These are phyloP conservation scores for Pyrus bretschneideri DNA, from an alignment of 306 rosid species.

Conservation along the genomic window DNA sequence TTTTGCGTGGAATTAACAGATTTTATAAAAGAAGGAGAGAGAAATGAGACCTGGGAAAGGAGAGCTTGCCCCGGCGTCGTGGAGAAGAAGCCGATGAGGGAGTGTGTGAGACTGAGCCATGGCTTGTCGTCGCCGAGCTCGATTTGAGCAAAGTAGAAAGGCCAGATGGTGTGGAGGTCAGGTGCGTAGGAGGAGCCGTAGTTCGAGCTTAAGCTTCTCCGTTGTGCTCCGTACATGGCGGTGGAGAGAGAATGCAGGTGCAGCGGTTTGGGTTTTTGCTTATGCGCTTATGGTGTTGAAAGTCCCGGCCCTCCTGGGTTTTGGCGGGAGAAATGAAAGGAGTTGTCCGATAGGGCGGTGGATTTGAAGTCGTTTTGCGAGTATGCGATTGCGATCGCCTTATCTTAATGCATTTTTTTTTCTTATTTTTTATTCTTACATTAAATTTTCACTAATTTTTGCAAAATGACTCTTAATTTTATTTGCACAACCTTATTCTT, in stretches of 20 bases:
- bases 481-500: too few species aligned
- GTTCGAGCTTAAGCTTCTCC: slow-evolving; percentile 12
- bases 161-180: slow-evolving; percentile 21
- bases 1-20: background rate
- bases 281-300: background rate
- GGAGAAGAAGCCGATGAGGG: slow-evolving; percentile 55
- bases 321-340: slow-evolving; percentile 31
- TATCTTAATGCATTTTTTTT: too few species aligned
- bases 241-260: background rate
- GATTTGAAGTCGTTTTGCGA: background rate
- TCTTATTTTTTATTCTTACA: too few species aligned
- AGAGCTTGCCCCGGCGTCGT: slow-evolving; percentile 37
- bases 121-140: slow-evolving; percentile 53
- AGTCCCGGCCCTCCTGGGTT: slow-evolving; percentile 12
- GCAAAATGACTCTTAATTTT: too few species aligned
- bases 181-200: slow-evolving; percentile 18
- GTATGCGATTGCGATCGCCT: background rate
- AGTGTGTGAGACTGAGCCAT: slow-evolving; percentile 48
- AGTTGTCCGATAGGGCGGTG: background rate
- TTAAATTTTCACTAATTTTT: too few species aligned
- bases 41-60: slow-evolving; percentile 46
- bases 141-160: slow-evolving; percentile 55
- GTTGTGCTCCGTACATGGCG: slow-evolving; percentile 15
- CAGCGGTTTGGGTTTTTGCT: background rate
- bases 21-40: background rate